phyloP scores from a whole-genome alignment of 2,329 filamentous ascomycete species.

The Apiospora malaysiana region DNA sequence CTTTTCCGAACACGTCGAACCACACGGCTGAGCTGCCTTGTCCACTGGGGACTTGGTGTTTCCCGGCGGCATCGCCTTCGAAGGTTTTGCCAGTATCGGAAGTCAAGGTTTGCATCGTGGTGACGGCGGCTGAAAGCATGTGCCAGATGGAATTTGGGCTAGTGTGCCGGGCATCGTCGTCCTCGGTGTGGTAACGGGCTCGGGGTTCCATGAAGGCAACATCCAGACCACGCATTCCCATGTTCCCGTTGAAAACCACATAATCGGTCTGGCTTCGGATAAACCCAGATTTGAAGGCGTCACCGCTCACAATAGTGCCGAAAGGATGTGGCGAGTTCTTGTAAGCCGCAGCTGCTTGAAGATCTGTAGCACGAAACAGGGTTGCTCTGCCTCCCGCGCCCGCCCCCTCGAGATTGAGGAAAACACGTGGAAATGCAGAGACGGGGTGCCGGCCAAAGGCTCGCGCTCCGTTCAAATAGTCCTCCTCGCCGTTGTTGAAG shows the following conservation, averaged over 20 bases:
- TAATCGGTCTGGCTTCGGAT: constrained; percentile 89
- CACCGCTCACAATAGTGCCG: constrained; percentile 77
- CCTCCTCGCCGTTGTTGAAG: constrained; percentile 92
- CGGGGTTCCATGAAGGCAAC: constrained; percentile 87
- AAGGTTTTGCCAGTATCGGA: constrained; percentile 69
- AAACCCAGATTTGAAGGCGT: constrained; percentile 79
- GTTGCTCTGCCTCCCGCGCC: constrained; percentile 86
- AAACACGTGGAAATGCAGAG: constrained; percentile 77
- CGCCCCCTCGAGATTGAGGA: constrained; percentile 90
- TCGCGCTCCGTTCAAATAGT: constrained; percentile 82
- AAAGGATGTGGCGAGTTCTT: constrained; percentile 73
- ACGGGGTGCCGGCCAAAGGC: constrained; percentile 84
- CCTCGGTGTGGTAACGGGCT: constrained; percentile 82
- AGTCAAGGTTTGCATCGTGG: constrained; percentile 73
- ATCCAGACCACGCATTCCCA: constrained; percentile 84
- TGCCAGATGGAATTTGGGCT: constrained; percentile 77
- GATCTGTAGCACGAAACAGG: constrained; percentile 84
- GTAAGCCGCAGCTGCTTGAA: constrained; percentile 81
- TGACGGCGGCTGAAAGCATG: constrained; percentile 83
- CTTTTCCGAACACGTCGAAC: constrained; percentile 85
- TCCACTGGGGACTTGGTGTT: constrained; percentile 67
- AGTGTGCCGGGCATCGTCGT: constrained; percentile 82
- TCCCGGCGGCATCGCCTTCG: constrained; percentile 55
- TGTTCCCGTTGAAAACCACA: constrained; percentile 73
- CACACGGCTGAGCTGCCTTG: constrained; percentile 74